Percentiles rank a stretch among this genome's conserved stretches.
These are phyloP conservation scores for Parafenestella ontariensis DNA, from an alignment of 2,329 filamentous ascomycete species.

Conservation along the genomic window DNA sequence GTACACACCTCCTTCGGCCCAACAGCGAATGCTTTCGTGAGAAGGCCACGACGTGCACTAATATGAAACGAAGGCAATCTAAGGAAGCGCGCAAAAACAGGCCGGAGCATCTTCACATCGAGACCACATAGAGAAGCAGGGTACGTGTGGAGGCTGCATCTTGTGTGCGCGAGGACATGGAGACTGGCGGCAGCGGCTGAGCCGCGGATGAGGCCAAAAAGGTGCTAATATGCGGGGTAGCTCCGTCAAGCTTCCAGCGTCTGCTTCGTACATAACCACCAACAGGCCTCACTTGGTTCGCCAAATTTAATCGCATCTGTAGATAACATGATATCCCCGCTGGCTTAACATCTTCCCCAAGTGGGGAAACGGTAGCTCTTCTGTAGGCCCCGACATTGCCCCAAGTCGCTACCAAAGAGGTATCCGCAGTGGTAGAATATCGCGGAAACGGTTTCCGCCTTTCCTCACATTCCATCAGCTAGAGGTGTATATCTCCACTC, in stretches of 20 bases:
- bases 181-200: conserved; percentile 10
- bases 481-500: too few species aligned
- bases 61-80: conserved; percentile 3
- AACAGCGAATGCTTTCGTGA: conserved; percentile 41
- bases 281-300: too few species aligned
- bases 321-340: too few species aligned
- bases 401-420: conserved; percentile 1
- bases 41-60: conserved; percentile 31
- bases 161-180: neutral
- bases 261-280: too few species aligned
- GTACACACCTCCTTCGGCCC: conserved; percentile 43
- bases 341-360: too few species aligned
- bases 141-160: neutral
- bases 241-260: neutral
- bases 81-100: conserved; percentile 28
- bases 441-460: neutral
- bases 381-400: too few species aligned
- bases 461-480: too few species aligned
- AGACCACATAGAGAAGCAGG: conserved; percentile 13
- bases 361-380: too few species aligned
- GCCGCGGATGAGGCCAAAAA: conserved; percentile 9
- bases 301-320: too few species aligned
- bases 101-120: conserved; percentile 36
- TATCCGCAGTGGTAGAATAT: too few species aligned
- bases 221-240: conserved; percentile 22